These are phyloP conservation scores for Salix caprea DNA, from an alignment of 345 rosid species.

Conservation along the genomic window DNA sequence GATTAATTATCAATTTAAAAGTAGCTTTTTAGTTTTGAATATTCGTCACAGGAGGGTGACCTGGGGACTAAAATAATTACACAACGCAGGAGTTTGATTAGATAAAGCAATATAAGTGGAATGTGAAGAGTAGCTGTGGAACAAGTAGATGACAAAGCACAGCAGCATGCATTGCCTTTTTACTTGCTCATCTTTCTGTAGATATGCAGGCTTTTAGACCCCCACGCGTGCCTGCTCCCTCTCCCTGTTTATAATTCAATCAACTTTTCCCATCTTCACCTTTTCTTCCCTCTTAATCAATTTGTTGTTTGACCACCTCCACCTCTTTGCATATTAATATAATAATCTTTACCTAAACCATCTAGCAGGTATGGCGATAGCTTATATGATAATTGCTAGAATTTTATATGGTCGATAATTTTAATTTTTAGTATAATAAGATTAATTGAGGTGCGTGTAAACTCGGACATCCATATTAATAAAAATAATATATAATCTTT, in stretches of 20 bases:
- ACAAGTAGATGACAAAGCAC: conserved; percentile 35
- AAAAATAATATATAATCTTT: too few species aligned
- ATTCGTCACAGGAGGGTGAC: background rate
- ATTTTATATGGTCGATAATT: fast-evolving
- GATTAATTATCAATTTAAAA: background rate
- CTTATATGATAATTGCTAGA: too few species aligned
- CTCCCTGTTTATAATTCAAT: conserved; percentile 6
- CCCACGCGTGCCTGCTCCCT: conserved; percentile 27
- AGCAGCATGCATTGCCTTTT: background rate
- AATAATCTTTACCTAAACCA: background rate
- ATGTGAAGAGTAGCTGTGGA: background rate
- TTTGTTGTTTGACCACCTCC: background rate
- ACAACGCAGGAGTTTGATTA: background rate
- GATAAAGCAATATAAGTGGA: conserved; percentile 1
- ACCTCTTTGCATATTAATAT: background rate
- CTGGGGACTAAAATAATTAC: background rate
- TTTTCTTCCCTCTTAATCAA: background rate
- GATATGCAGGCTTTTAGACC: conserved; percentile 30
- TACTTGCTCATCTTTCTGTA: conserved; percentile 14
- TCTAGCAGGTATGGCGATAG: too few species aligned
- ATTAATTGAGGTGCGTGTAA: fast-evolving
- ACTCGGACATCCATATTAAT: too few species aligned
- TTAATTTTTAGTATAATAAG: fast-evolving
- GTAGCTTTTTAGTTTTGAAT: background rate
- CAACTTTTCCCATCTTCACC: background rate